Evolutionary conservation across 192 early-diverging fungal genomes (phyloP), one percentile per base, ranked within the genome.

Genomic region (Podila clonocystis): DNA sequence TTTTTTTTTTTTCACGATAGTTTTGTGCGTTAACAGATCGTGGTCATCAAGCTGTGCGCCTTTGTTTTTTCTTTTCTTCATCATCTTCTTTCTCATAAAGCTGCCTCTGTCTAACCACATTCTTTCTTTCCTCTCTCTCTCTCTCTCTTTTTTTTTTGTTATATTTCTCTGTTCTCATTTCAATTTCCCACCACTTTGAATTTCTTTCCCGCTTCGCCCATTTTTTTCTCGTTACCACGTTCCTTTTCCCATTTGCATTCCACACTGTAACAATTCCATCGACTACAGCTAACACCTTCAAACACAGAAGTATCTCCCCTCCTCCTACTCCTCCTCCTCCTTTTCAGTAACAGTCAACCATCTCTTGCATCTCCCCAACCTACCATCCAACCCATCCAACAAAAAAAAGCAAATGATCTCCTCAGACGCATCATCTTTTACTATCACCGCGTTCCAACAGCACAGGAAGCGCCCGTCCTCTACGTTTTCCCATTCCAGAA

Each of bases 391-490:
- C 41, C 41, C 12, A 45, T 45, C 41, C 41, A 45, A 45, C 15
- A 45, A 45, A 45, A 45, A 45, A 12, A 15, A 45, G 19, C 52
- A 20, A 36, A 55, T 55, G 52, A 55, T 55, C 52, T 55, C 52
- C 24, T 55, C 52, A n/a, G 24, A 55, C 11, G 24, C 52, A 55
- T 55, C 52, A 55, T 55, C 52, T 26, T 55, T 55, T 55, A 55
- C 52, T 24, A 55, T 55, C n/a, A 26, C n/a, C 52, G 17, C 52
- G 8, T 55, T 55, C 52, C 52, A 55, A 17, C 69, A 62, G 17
- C 75, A 78, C 50, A 61, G 41, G 26, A 78, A 78, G 28, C 75
- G 63, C 15, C 68, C 31, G 0, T 78, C 75, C 9, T 67, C 74
- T n/a, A 29, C 75, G 24, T 55, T 26, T 17, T 66, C 31, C 15